Base-by-base conservation (phyloP, 768 basidiomycete genomes). In the Amanita pseudoporphyria region DNA sequence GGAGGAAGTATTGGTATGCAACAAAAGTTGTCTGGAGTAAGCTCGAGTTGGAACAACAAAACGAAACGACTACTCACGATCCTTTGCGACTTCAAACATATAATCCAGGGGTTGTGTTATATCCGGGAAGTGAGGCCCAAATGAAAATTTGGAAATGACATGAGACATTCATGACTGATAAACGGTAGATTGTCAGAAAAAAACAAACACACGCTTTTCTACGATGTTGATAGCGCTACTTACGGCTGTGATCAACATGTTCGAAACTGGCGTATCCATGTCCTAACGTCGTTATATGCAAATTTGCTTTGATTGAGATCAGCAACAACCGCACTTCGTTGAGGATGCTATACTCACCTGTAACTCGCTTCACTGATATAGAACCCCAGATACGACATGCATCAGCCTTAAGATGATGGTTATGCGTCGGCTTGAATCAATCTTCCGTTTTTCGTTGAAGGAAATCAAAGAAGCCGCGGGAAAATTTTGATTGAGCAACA, bases 131-230 rank as follows among this genome's bases (percentile, higher is more conserved):
- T 86, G 83, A 2, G 93, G 88, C 1, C 95, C 95, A 55, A 98
- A 98, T 0, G 93, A 96, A 62, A 97, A 96, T 64, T 99, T 95
- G 46, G 84, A 84, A 60, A 98, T 93, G 54, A 96, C 82, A 70
- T 98, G 90, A 92, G 31, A 99, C 76, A 60, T 99, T 99, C 90
- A 97, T 93, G 56, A 83, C 92, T 95, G 41, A 47, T 10, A 10
- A 19, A 35, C 18, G n/a, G n/a, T n/a, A n/a, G 32, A 35, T 9
- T 22, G 22, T n/a, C 5, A 38, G 19, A 14, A 30, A 30, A 45
- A 45, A n/a, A n/a, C n/a, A n/a, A n/a, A n/a, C n/a, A n/a, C n/a
- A n/a, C n/a, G n/a, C n/a, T n/a, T n/a, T 31, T 10, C 24, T 22
- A n/a, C 32, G 24, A 9, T 47, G 28, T 3, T 32, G 16, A 19